phyloP scores from a whole-genome alignment of 108 stramenopile genomes.

The Skeletonema potamos region DNA sequence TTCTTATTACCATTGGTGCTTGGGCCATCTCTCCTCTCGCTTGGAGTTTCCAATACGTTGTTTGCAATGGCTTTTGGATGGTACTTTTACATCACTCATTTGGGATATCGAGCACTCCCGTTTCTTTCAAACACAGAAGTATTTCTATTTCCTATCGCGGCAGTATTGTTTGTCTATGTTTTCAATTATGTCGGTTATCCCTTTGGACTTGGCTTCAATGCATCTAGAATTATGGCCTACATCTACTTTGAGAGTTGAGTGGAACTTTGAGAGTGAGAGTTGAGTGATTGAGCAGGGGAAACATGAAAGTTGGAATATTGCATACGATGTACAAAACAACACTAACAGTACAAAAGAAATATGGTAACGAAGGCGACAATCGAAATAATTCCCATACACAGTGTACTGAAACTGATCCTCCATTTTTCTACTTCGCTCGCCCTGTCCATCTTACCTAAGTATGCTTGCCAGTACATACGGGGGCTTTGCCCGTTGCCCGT shows the following conservation, averaged over 20 bases:
- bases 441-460: too few species aligned
- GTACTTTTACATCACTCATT: slow-evolving; percentile 97
- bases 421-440: too few species aligned
- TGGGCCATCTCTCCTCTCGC: slow-evolving; percentile 69
- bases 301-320: not conserved
- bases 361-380: too few species aligned
- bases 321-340: not conserved
- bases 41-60: slow-evolving; percentile 87
- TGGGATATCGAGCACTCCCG: slow-evolving; percentile 92
- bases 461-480: too few species aligned
- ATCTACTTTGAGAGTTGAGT: slow-evolving; percentile 64
- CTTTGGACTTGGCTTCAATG: slow-evolving; percentile 88
- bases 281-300: not conserved
- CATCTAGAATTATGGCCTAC: slow-evolving; percentile 74
- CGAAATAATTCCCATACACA: too few species aligned
- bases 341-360: not conserved
- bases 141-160: slow-evolving; percentile 93
- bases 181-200: slow-evolving; percentile 86
- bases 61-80: slow-evolving; percentile 89
- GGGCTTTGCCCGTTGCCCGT: too few species aligned
- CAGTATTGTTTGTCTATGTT: slow-evolving; percentile 67
- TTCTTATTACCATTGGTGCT: slow-evolving; percentile 93
- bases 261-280: too few species aligned
- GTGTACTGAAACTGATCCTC: too few species aligned
- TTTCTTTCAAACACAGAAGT: slow-evolving; percentile 94